Conservation (phyloP, 2,329 filamentous ascomycete species). For the Graphilbum fragrans region DNA sequence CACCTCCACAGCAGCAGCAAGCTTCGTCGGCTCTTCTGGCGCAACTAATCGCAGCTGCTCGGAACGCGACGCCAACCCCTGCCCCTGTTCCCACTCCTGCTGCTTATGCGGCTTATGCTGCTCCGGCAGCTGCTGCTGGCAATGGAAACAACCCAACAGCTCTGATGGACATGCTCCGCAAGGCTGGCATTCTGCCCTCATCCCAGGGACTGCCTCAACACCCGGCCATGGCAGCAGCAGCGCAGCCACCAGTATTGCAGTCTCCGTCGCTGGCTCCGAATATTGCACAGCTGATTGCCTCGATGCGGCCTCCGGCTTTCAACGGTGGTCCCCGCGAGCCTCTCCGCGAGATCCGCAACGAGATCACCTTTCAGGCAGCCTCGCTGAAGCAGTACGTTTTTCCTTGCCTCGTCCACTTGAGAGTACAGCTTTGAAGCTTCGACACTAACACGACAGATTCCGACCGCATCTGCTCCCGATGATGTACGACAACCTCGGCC, state of each 20-base stretch:
- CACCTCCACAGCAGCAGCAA: conserved; percentile 1
- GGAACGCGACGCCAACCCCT: too few species aligned
- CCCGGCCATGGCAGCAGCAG: conserved; percentile 18
- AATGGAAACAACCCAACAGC: conserved; percentile 31
- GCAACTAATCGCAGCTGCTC: not conserved
- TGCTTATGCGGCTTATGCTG: conserved; percentile 18
- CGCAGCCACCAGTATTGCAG: conserved; percentile 4
- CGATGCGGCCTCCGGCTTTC: conserved; percentile 9
- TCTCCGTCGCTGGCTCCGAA: conserved; percentile 14
- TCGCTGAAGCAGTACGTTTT: conserved; percentile 60
- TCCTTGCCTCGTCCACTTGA: not conserved
- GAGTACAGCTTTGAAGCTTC: not conserved
- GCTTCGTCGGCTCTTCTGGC: conserved; percentile 11
- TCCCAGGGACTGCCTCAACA: conserved; percentile 14
- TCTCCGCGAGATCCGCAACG: conserved; percentile 20
- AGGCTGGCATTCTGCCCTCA: conserved; percentile 50
- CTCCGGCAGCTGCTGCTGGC: conserved; percentile 8
- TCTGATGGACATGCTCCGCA: conserved; percentile 54
- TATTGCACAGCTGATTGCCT: conserved; percentile 15
- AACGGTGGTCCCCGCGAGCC: conserved; percentile 5
- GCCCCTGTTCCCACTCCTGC: too few species aligned
- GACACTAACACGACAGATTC: conserved; percentile 36
- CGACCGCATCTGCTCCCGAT: conserved; percentile 49
- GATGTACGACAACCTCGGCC: conserved; percentile 70
- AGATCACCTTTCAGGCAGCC: conserved; percentile 49